Base-by-base conservation (phyloP, 768 basidiomycete genomes). In the Pleurotus eryngii region DNA sequence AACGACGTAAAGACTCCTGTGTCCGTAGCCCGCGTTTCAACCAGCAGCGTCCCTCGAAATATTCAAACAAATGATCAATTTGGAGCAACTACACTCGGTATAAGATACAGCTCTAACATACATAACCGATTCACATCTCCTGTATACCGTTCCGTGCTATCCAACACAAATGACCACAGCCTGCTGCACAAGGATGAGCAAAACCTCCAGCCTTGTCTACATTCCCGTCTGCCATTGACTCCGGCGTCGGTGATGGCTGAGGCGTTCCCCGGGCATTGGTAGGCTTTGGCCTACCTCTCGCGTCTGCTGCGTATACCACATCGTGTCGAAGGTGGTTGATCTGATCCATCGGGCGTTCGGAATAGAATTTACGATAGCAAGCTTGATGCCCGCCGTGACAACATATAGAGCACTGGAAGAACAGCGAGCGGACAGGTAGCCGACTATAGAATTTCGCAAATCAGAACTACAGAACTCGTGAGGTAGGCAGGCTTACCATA, bases 161-260 rank as follows among this genome's bases (percentile, higher is more conserved):
- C 89, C 89, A 92, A 62, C 90, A 93, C 61, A 79, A 80, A 71
- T 93, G 91, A 0, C 91, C 90, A 70, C 90, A 93, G 3, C 90
- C 91, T 43, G 89, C 81, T 12, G 89, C 87, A 70, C 91, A 92
- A 0, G 76, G 79, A 66, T 88, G 85, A 3, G 85, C 89, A 11
- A 72, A 66, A 37, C 82, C 64, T 49, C 62, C 11, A 26, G n/a
- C 12, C 20, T 42, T 54, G 20, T n/a, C 27, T n/a, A 7, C 15
- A 42, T 54, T 18, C 17, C 24, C 39, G 35, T n/a, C 51, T 18
- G 17, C 7, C n/a, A 9, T 15, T 17, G 47, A 24, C 22, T 24
- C 27, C n/a, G 20, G 24, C 30, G 57, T 57, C 55, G 59, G 30
- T 59, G 56, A 46, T 14, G 48, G 59, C 46, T 26, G 61, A 53